Evolutionary conservation across 345 rosid species (phyloP).

Genomic region (Chamaenerion angustifolium): DNA sequence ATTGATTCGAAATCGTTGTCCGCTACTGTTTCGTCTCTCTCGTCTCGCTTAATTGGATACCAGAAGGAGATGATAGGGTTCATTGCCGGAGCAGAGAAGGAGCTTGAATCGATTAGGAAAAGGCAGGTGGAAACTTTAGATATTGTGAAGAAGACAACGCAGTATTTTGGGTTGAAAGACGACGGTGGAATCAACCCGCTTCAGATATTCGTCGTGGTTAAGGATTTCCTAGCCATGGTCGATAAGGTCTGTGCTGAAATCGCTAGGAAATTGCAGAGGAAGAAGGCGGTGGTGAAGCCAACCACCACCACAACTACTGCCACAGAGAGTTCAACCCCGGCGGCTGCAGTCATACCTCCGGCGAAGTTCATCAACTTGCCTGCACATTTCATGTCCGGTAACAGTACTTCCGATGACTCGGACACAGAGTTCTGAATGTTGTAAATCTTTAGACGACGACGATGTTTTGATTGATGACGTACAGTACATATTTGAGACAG

Average conservation of each 20-base stretch:
- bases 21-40: constrained; percentile 32
- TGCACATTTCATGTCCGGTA: constrained; percentile 38
- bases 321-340: background rate
- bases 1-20: constrained; percentile 35
- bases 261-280: constrained; percentile 46
- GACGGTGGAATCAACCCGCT: constrained; percentile 27
- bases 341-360: constrained; percentile 17
- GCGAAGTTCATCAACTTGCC: constrained; percentile 57
- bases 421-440: constrained; percentile 39
- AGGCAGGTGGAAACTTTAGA: constrained; percentile 51
- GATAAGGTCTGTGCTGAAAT: constrained; percentile 60
- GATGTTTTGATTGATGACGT: constrained; percentile 8
- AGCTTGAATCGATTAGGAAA: constrained; percentile 25
- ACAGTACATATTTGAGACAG: background rate
- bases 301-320: constrained; percentile 16
- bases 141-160: constrained; percentile 55
- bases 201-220: constrained; percentile 50
- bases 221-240: constrained; percentile 65
- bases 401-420: constrained; percentile 43
- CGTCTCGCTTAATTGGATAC: constrained; percentile 30
- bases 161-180: constrained; percentile 41
- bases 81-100: constrained; percentile 46
- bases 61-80: constrained; percentile 41
- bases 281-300: constrained; percentile 9
- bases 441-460: background rate